These are phyloP conservation scores for Panus rudis DNA, from an alignment of 768 basidiomycete species.

Conservation along the genomic window DNA sequence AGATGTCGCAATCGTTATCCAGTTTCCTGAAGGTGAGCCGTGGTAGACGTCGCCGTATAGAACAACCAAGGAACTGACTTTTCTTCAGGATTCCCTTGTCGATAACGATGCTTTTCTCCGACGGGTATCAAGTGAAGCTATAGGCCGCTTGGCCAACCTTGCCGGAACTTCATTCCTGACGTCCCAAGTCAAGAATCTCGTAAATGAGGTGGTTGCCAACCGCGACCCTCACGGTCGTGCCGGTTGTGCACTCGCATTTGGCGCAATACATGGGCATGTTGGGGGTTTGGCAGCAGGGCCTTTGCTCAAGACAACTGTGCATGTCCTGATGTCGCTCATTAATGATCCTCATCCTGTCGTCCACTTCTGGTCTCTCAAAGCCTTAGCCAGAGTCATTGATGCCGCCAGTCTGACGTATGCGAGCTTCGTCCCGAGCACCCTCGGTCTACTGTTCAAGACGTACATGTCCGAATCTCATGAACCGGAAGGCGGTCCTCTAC, in stretches of 20 bases:
- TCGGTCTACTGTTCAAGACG: constrained; percentile 86
- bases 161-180: constrained; percentile 82
- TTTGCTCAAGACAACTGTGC: constrained; percentile 90
- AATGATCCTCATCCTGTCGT: constrained; percentile 96
- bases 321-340: constrained; percentile 89
- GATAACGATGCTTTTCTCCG: constrained; percentile 77
- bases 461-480: constrained; percentile 91
- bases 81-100: constrained; percentile 61
- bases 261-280: constrained; percentile 85
- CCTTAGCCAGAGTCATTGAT: constrained; percentile 81
- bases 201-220: constrained; percentile 91
- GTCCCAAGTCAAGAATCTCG: constrained; percentile 80
- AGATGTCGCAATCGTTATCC: constrained; percentile 55
- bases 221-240: constrained; percentile 89
- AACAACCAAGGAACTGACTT: constrained; percentile 1
- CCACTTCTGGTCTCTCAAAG: constrained; percentile 87
- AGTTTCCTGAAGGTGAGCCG: constrained; percentile 70
- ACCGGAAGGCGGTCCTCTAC: constrained; percentile 79
- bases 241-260: constrained; percentile 89
- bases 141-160: constrained; percentile 80
- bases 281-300: constrained; percentile 94
- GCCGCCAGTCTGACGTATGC: constrained; percentile 89
- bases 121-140: constrained; percentile 75
- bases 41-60: background rate
- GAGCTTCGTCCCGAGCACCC: constrained; percentile 79